phyloP scores from a whole-genome alignment of 768 basidiomycete species.

The Mycena capillaripes region DNA sequence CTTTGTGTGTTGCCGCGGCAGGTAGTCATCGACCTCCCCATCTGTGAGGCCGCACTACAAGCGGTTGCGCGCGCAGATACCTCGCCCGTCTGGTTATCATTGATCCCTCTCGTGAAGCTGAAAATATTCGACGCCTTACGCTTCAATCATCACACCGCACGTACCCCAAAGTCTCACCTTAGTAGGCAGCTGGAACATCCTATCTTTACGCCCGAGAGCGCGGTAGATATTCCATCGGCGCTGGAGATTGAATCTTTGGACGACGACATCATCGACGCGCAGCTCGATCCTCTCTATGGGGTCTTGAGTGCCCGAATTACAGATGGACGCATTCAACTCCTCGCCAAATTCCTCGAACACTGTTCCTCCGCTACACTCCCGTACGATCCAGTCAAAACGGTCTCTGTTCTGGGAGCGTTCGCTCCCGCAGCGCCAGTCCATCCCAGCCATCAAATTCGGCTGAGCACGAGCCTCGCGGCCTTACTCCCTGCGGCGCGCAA shows the following conservation, averaged over 20 bases:
- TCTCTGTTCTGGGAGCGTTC: neutral
- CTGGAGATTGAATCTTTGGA: neutral
- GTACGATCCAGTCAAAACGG: neutral
- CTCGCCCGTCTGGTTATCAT: neutral
- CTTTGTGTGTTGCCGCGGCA: neutral
- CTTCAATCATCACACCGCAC: conserved; percentile 3
- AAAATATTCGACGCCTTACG: neutral
- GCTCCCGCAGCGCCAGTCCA: neutral
- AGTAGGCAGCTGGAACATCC: neutral
- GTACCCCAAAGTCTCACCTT: neutral
- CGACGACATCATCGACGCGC: neutral
- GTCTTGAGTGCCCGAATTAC: neutral
- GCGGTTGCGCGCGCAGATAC: neutral
- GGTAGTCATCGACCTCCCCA: neutral
- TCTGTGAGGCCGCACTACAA: neutral
- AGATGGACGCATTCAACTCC: neutral
- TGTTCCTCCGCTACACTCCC: neutral
- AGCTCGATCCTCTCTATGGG: neutral
- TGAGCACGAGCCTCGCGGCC: neutral
- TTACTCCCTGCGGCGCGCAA: neutral
- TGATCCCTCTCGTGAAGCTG: neutral
- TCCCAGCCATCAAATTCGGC: neutral
- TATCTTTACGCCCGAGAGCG: neutral
- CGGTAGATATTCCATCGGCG: neutral
- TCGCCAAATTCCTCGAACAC: neutral